These are phyloP conservation scores for Apiotrichum sp. DNA, from an alignment of 1,284 basidiomycete species.

Conservation along the genomic window DNA sequence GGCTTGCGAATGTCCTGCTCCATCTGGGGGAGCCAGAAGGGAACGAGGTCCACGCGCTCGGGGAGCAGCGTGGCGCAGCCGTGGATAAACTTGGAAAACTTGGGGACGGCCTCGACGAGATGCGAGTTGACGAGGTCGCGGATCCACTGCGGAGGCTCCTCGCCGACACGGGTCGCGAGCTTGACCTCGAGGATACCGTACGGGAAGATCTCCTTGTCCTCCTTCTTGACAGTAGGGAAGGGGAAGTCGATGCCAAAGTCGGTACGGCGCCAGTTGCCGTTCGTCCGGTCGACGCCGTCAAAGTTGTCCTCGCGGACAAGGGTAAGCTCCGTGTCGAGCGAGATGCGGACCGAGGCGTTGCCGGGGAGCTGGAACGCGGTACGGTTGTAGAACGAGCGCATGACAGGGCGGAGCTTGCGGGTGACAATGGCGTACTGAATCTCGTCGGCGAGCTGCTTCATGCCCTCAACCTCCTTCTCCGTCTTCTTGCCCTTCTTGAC, in stretches of 20 bases:
- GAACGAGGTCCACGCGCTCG: constrained; percentile 92
- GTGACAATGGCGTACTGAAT: constrained; percentile 87
- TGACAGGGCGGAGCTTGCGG: constrained; percentile 81
- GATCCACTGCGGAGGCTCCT: constrained; percentile 95
- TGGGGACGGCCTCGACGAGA: constrained; percentile 86
- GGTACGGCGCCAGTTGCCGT: constrained; percentile 86
- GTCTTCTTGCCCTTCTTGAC: constrained; percentile 90
- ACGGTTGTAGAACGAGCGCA: constrained; percentile 98
- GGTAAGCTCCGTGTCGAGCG: constrained; percentile 91
- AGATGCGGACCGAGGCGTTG: constrained; percentile 95
- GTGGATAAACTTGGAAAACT: constrained; percentile 85
- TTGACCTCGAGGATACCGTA: constrained; percentile 93
- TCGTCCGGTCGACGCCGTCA: constrained; percentile 72
- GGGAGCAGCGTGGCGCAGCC: constrained; percentile 91
- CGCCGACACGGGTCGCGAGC: constrained; percentile 91
- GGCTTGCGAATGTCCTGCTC: constrained; percentile 89
- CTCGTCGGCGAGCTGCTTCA: constrained; percentile 95
- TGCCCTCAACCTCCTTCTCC: constrained; percentile 84
- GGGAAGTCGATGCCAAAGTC: constrained; percentile 92
- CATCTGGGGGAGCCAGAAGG: constrained; percentile 89
- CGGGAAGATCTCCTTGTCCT: constrained; percentile 91
- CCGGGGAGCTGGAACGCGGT: constrained; percentile 98
- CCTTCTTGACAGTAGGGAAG: constrained; percentile 67
- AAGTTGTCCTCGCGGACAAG: constrained; percentile 96
- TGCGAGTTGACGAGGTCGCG: constrained; percentile 89